Percentiles rank a stretch among this genome's conserved stretches.
Evolutionary conservation across 176 grass and related monocot species (phyloP).

Genomic region (Sorghum bicolor): DNA sequence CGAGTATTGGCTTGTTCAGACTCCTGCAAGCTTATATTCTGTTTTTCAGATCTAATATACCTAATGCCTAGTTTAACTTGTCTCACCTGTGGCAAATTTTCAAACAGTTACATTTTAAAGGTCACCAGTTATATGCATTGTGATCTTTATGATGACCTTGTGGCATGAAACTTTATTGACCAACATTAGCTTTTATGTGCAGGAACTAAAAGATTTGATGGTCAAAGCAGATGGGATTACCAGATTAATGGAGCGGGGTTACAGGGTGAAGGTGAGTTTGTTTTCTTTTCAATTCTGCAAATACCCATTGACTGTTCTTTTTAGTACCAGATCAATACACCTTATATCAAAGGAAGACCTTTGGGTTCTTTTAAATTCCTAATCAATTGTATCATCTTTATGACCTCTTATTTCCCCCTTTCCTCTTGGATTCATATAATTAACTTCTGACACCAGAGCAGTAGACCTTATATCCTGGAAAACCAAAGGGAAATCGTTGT

Average conservation of each 20-base stretch:
- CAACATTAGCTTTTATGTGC: background rate
- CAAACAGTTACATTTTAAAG: background rate
- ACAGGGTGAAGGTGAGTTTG: constrained; percentile 46
- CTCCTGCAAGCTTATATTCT: background rate
- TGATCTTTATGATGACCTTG: background rate
- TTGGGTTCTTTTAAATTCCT: background rate
- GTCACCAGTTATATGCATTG: background rate
- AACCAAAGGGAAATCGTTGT: background rate
- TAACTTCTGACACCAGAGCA: constrained; percentile 3
- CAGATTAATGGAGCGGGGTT: constrained; percentile 50
- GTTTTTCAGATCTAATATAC: constrained; percentile 2
- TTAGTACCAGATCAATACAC: background rate
- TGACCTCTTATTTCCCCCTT: background rate
- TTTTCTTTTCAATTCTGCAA: constrained; percentile 6
- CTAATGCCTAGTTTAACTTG: background rate
- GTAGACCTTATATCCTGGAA: background rate
- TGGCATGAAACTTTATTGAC: background rate
- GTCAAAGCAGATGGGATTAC: constrained; percentile 58
- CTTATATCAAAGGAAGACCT: background rate
- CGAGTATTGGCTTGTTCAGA: background rate
- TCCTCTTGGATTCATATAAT: background rate
- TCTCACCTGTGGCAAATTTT: background rate
- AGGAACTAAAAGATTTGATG: constrained; percentile 58
- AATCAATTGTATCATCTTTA: background rate
- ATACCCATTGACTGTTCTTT: background rate